Conservation (phyloP, 2,329 filamentous ascomycete genomes). For the Colletotrichum acutatum region DNA sequence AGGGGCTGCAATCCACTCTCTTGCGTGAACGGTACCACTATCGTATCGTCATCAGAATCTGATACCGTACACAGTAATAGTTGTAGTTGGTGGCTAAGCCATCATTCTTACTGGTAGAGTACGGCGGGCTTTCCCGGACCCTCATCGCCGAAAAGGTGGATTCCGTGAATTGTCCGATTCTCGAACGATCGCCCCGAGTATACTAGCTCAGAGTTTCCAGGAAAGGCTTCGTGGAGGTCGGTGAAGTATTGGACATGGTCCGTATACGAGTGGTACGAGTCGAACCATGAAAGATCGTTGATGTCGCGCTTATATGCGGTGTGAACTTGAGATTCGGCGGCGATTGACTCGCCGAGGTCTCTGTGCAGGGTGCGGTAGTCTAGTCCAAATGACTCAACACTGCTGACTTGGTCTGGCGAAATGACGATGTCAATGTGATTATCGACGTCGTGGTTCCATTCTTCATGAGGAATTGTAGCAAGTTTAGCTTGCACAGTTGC, state of each 20-base stretch:
- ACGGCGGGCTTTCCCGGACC: constrained; percentile 59
- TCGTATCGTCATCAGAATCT: background rate
- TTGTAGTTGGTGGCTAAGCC: background rate
- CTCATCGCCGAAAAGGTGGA: constrained; percentile 59
- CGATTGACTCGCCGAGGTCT: constrained; percentile 41
- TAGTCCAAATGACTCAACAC: constrained; percentile 39
- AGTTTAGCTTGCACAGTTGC: constrained; percentile 36
- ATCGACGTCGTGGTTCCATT: constrained; percentile 41
- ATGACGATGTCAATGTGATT: constrained; percentile 41
- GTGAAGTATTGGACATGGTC: constrained; percentile 59
- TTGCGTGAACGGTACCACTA: constrained; percentile 59
- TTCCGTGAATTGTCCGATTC: constrained; percentile 66
- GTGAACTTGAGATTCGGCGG: constrained; percentile 35
- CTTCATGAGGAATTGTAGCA: constrained; percentile 38
- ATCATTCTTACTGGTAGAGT: constrained; percentile 51
- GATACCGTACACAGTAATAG: no score
- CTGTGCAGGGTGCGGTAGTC: constrained; percentile 38
- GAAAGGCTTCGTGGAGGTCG: constrained; percentile 53
- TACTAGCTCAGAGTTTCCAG: constrained; percentile 58
- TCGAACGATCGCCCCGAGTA: constrained; percentile 56
- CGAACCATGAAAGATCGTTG: constrained; percentile 57
- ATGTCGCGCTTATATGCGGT: constrained; percentile 39
- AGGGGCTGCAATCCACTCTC: constrained; percentile 65
- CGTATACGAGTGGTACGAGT: constrained; percentile 61
- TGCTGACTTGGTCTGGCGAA: constrained; percentile 38